A percentile compares a stretch with the other conserved stretches of the same genome.
Conservation (phyloP, 1,284 basidiomycete genomes). For the Sanghuangporus weigelae region DNA sequence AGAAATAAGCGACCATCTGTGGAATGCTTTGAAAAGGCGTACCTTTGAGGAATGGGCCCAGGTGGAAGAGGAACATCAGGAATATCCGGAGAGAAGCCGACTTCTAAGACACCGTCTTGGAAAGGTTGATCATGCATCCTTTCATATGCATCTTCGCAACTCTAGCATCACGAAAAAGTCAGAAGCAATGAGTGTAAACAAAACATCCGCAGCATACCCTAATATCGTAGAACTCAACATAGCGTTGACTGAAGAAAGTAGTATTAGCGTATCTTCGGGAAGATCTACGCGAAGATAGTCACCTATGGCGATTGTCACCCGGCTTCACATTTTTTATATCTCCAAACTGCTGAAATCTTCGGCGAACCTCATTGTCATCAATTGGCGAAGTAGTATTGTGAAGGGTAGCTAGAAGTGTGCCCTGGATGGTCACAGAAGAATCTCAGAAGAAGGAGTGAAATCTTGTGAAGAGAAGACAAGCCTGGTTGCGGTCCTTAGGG, state of each 20-base stretch:
- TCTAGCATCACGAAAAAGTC: conserved; percentile 34
- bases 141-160: conserved; percentile 76
- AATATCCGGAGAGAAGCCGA: conserved; percentile 85
- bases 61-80: conserved; percentile 32
- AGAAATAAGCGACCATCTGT: background rate
- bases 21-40: conserved; percentile 28
- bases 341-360: conserved; percentile 83
- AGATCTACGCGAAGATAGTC: background rate
- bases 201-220: conserved; percentile 44
- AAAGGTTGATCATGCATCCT: conserved; percentile 71
- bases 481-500: conserved; percentile 87
- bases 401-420: conserved; percentile 77
- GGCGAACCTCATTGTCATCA: conserved; percentile 78
- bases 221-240: conserved; percentile 87
- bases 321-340: conserved; percentile 80
- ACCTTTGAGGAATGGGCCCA: conserved; percentile 34
- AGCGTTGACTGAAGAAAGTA: conserved; percentile 54
- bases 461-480: conserved; percentile 28
- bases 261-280: background rate
- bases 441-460: conserved; percentile 10
- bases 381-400: conserved; percentile 64
- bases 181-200: background rate
- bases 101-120: conserved; percentile 84
- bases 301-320: conserved; percentile 63
- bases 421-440: conserved; percentile 42